These are phyloP conservation scores for Fusarium sp. DNA, from an alignment of 2,329 filamentous ascomycete species.

Conservation along the genomic window DNA sequence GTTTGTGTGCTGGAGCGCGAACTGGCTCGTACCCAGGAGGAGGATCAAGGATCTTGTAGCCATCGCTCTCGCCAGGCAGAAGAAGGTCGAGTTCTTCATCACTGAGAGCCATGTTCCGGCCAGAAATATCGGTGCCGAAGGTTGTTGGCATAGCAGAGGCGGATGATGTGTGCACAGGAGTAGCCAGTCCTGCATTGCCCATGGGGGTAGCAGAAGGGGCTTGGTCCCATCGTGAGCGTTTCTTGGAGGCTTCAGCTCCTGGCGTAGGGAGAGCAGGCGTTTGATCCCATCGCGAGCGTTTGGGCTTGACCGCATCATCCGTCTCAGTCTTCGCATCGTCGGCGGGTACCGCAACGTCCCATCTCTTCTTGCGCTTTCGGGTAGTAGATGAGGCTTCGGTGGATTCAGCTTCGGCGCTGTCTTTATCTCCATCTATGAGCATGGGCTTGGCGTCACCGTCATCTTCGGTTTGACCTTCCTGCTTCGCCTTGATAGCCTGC, in stretches of 20 bases:
- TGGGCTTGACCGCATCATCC: conserved; percentile 70
- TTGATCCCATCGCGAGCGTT: conserved; percentile 90
- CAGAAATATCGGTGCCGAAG: conserved; percentile 86
- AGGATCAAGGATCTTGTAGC: conserved; percentile 91
- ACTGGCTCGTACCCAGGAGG: conserved; percentile 93
- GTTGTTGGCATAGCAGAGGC: conserved; percentile 65
- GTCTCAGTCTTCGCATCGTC: conserved; percentile 65
- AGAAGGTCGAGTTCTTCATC: conserved; percentile 95
- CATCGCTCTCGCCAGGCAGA: conserved; percentile 87
- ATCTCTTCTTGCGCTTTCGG: conserved; percentile 92
- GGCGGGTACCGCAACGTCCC: conserved; percentile 79
- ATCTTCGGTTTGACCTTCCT: conserved; percentile 66
- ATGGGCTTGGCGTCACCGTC: conserved; percentile 79
- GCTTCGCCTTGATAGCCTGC: conserved; percentile 82
- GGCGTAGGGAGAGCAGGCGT: conserved; percentile 71
- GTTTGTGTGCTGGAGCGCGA: conserved; percentile 79
- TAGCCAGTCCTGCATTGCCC: conserved; percentile 79
- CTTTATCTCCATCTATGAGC: conserved; percentile 80
- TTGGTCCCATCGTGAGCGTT: conserved; percentile 92
- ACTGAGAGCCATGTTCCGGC: conserved; percentile 83
- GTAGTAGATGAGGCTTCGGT: conserved; percentile 73
- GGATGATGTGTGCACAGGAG: conserved; percentile 81
- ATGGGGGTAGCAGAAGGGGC: conserved; percentile 85
- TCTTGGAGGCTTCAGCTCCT: conserved; percentile 73
- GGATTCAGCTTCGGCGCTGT: conserved; percentile 78